Base-by-base conservation (phyloP, 2,329 filamentous ascomycete species). In the Allantophomopsis cytisporea region DNA sequence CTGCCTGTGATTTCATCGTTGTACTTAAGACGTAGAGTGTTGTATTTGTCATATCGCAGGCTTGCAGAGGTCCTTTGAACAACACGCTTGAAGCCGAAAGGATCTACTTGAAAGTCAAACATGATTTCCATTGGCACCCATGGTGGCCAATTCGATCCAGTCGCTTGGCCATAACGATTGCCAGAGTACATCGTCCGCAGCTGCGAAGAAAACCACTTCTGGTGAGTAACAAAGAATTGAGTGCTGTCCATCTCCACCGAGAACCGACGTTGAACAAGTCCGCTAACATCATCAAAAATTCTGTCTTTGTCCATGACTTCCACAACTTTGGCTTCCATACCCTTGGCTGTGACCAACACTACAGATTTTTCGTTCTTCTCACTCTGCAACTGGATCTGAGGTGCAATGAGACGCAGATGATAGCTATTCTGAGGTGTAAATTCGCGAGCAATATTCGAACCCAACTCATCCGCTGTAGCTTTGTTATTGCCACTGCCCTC, bases 51-150 rank as follows among this genome's bases (percentile, higher is more conserved):
- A 58, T 93, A 96, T 43, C 89, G 79, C 49, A 98, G 68, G 64
- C 82, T 88, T 16, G 89, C 91, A 5, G 89, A 98, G 1, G 91
- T 98, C 58, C 93, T 89, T 57, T 96, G 86, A 10, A 99, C 88
- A 21, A 98, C 88, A 43, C 91, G 79, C 57, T 89, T 89, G 67
- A 98, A 98, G n/a, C 93, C 91, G 53, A 94, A 94, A 0, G 91
- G 89, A 57, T 94, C 88, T 5, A 83, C 73, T 47, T 89, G 69
- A 59, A 95, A 98, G 59, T 96, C 88, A 53, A 94, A 95, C 81
- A 98, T 95, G 50, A 94, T 85, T 61, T 99, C 91, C 64, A 98
- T 81, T 1, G 91, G 91, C 36, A 96, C 85, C 91, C 91, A 99
- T 1, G 91, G 91, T 10, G 91, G 91, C 91, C 93, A 99, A 13